A percentile compares a stretch with the other conserved stretches of the same genome.
These are phyloP conservation scores for Gossypium stocksii DNA, from an alignment of 345 rosid genomes.

Conservation along the genomic window DNA sequence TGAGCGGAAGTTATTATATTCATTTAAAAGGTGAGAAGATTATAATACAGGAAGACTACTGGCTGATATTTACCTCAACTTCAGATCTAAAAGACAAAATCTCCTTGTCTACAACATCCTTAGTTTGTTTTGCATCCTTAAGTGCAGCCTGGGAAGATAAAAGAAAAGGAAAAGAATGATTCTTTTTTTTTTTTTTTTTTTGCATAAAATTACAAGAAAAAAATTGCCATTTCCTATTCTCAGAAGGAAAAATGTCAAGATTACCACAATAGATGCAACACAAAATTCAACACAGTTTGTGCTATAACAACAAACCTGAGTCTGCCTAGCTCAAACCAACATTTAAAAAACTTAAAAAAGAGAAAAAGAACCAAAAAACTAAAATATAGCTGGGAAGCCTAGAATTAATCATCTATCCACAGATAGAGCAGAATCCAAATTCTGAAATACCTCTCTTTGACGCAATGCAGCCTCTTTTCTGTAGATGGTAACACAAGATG, in stretches of 20 bases:
- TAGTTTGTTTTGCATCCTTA: slow-evolving; percentile 71
- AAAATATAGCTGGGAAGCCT: neutral
- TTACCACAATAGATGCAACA: neutral
- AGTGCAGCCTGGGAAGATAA: slow-evolving; percentile 65
- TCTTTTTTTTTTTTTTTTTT: slow-evolving; percentile 8
- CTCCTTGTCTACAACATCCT: slow-evolving; percentile 57
- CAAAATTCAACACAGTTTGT: neutral
- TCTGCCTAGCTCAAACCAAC: slow-evolving; percentile 4
- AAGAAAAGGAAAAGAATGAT: neutral
- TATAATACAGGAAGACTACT: neutral
- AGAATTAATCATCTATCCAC: slow-evolving; percentile 5
- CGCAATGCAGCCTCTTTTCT: slow-evolving; percentile 97
- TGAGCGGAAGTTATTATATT: neutral
- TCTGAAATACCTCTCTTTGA: slow-evolving; percentile 75
- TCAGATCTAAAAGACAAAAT: slow-evolving; percentile 58
- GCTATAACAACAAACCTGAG: neutral
- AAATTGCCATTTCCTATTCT: neutral
- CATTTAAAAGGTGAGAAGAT: neutral
- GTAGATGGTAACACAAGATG: slow-evolving; percentile 26
- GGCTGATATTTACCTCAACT: slow-evolving; percentile 51
- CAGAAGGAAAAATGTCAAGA: neutral
- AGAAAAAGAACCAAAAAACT: neutral
- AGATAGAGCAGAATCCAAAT: neutral
- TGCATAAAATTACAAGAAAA: neutral
- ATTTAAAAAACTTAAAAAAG: neutral